Evolutionary conservation across 169 alveolate species (phyloP).

Genomic region (Cryptosporidium parvum): DNA sequence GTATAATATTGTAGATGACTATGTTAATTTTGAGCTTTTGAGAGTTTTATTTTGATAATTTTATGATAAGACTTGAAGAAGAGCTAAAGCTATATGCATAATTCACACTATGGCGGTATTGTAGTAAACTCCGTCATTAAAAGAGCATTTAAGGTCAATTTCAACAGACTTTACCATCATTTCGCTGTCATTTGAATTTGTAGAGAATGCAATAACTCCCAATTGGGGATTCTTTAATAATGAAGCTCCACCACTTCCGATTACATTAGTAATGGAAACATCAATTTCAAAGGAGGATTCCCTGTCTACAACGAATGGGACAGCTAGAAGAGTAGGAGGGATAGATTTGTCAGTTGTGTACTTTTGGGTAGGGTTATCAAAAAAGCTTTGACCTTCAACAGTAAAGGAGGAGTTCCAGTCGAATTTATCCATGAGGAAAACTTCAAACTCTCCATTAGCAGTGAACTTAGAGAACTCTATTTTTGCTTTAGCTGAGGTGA

Average conservation of each 20-base stretch:
- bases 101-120: slow-evolving; percentile 51
- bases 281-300: slow-evolving; percentile 20
- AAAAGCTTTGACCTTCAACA: slow-evolving; percentile 48
- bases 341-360: slow-evolving; percentile 8
- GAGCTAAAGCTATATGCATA: not conserved
- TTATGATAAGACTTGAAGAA: no score
- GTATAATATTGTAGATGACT: no score
- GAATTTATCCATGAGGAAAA: slow-evolving; percentile 26
- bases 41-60: not conserved
- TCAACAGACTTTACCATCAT: slow-evolving; percentile 14
- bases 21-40: not conserved
- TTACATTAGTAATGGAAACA: not conserved
- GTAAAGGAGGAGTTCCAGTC: slow-evolving; percentile 62
- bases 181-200: slow-evolving; percentile 35
- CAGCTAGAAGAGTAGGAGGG: slow-evolving; percentile 53
- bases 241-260: slow-evolving; percentile 34
- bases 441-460: slow-evolving; percentile 43
- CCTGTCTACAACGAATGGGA: slow-evolving; percentile 51
- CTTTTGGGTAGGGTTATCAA: slow-evolving; percentile 23
- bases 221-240: not conserved
- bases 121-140: slow-evolving; percentile 67
- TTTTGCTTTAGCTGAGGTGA: slow-evolving; percentile 31
- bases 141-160: slow-evolving; percentile 44
- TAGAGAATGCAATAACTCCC: slow-evolving; percentile 49
- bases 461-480: slow-evolving; percentile 43